Conservation (phyloP, 306 rosid species). For the Prinsepia uniflora region DNA sequence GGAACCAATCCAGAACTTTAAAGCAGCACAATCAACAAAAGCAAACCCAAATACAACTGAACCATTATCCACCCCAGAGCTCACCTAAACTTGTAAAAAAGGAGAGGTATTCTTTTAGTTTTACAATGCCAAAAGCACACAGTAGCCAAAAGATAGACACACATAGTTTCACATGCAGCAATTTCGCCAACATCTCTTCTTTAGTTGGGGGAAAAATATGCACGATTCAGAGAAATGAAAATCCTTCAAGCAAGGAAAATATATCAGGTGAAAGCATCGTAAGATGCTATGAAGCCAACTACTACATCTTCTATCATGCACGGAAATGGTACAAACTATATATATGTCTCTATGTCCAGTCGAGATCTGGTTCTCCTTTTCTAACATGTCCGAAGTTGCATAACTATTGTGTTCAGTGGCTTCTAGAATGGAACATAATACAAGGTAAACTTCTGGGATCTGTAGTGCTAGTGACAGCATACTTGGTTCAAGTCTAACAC, state of each 20-base stretch:
- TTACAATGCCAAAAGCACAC: not conserved
- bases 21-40: conserved; percentile 90
- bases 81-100: conserved; percentile 37
- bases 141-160: not conserved
- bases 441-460: not conserved
- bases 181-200: too few relatives aligned
- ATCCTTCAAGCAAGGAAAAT: conserved; percentile 8
- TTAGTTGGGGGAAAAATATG: too few relatives aligned
- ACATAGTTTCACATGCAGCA: not conserved
- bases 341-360: too few relatives aligned
- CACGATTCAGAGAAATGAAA: not conserved
- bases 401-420: not conserved
- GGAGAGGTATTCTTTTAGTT: not conserved
- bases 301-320: not conserved
- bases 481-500: not conserved
- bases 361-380: too few relatives aligned
- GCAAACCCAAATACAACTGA: conserved; percentile 78
- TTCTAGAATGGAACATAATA: not conserved
- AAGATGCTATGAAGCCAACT: not conserved
- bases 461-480: not conserved
- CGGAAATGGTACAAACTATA: not conserved
- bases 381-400: not conserved
- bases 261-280: not conserved
- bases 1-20: conserved; percentile 83
- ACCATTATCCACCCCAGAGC: conserved; percentile 48